A percentile compares a stretch with the other conserved stretches of the same genome.
Evolutionary conservation across 106 monocot species (phyloP).

Genomic region (Cymbidium sinense): DNA sequence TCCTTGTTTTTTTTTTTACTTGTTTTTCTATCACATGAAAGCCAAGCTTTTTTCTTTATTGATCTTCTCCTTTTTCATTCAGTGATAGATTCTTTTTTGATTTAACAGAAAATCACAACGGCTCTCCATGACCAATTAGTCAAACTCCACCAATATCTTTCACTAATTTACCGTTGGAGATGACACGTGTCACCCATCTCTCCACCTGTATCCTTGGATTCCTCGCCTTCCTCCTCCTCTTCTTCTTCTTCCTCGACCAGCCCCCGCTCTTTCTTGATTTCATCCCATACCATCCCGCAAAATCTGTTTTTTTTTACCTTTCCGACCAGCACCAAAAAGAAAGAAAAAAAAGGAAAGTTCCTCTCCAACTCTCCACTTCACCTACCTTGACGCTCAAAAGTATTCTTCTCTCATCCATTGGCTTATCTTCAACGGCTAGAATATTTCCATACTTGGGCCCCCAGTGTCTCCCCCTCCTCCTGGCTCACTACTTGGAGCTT

Average conservation of each 20-base stretch:
- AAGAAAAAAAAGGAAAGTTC: neutral
- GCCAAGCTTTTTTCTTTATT: no score
- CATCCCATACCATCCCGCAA: neutral
- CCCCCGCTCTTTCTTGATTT: neutral
- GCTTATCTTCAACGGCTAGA: neutral
- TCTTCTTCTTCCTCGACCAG: neutral
- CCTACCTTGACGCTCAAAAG: constrained; percentile 20
- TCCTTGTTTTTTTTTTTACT: no score
- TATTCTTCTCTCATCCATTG: neutral
- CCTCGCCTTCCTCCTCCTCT: neutral
- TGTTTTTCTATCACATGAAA: no score
- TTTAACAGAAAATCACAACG: neutral
- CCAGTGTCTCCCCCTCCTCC: neutral
- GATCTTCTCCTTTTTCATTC: no score
- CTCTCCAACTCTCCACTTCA: constrained; percentile 10
- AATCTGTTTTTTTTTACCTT: neutral
- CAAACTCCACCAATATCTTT: neutral
- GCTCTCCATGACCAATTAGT: neutral
- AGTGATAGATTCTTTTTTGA: no score
- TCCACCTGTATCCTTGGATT: constrained; percentile 8
- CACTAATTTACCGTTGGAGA: constrained; percentile 26
- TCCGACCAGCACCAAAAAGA: neutral
- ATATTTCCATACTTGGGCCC: neutral
- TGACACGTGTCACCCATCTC: constrained; percentile 11
- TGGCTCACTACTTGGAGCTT: neutral